Evolutionary conservation across 768 basidiomycete genomes (phyloP).

Genomic region (Tulasnella calospora): DNA sequence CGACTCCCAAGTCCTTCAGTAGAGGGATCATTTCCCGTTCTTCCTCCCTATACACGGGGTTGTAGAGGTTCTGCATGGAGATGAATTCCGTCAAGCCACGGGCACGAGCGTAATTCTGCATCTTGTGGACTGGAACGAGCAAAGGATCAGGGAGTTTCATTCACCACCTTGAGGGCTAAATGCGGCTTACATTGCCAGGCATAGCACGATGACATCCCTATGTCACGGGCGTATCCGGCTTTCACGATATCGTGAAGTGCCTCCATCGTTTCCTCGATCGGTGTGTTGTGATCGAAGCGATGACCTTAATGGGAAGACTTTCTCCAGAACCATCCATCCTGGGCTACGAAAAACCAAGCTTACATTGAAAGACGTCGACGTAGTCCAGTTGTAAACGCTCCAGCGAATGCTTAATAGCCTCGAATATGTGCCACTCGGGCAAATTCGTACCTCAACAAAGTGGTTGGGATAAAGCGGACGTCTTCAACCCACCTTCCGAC

Average conservation of each 20-base stretch:
- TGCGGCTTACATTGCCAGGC: conserved; percentile 24
- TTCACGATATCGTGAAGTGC: conserved; percentile 44
- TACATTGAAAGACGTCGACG: conserved; percentile 46
- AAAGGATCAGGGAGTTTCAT: not conserved
- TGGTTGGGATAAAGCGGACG: not conserved
- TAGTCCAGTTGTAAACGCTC: conserved; percentile 45
- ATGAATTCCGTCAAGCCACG: conserved; percentile 10
- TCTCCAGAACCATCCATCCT: not conserved
- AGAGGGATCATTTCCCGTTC: conserved; percentile 17
- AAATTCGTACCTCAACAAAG: not conserved
- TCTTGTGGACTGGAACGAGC: conserved; percentile 16
- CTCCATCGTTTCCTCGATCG: conserved; percentile 36
- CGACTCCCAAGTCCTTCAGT: conserved; percentile 30
- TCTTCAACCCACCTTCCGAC: conserved; percentile 3
- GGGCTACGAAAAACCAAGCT: conserved; percentile 16
- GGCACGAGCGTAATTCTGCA: conserved; percentile 28
- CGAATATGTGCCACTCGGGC: conserved; percentile 46
- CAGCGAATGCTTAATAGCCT: conserved; percentile 42
- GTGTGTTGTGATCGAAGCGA: conserved; percentile 46
- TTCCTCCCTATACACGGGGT: conserved; percentile 17
- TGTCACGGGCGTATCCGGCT: conserved; percentile 47
- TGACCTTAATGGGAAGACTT: conserved; percentile 28
- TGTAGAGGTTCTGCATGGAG: conserved; percentile 21
- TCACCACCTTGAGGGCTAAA: not conserved
- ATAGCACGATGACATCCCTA: conserved; percentile 30